These are phyloP conservation scores for Talaromyces sp. DNA, from an alignment of 2,329 filamentous ascomycete genomes.

Conservation along the genomic window DNA sequence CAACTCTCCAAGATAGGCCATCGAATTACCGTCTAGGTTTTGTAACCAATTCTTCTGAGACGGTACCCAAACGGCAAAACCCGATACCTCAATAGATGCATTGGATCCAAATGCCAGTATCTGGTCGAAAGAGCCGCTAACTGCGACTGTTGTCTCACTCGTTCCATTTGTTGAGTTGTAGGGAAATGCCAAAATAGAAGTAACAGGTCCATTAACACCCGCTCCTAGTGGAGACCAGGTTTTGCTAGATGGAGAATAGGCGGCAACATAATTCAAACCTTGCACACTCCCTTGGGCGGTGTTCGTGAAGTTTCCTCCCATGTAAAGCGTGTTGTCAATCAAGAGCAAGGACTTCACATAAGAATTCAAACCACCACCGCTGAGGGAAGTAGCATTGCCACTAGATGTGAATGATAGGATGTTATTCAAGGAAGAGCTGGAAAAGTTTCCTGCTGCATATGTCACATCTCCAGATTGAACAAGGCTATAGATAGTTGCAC, in stretches of 20 bases:
- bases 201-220: slow-evolving; percentile 78
- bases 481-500: slow-evolving; percentile 70
- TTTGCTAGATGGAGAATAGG: slow-evolving; percentile 67
- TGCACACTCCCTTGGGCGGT: slow-evolving; percentile 59
- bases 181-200: slow-evolving; percentile 68
- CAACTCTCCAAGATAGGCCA: slow-evolving; percentile 68
- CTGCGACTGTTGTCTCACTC: slow-evolving; percentile 69
- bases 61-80: slow-evolving; percentile 90
- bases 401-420: slow-evolving; percentile 67
- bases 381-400: slow-evolving; percentile 59
- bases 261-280: slow-evolving; percentile 72
- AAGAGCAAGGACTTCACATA: slow-evolving; percentile 69
- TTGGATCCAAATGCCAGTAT: slow-evolving; percentile 66
- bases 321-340: slow-evolving; percentile 66
- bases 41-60: slow-evolving; percentile 83
- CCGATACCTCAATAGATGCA: slow-evolving; percentile 59
- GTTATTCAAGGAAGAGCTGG: slow-evolving; percentile 64
- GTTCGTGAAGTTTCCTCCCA: slow-evolving; percentile 80
- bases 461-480: slow-evolving; percentile 60
- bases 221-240: slow-evolving; percentile 77
- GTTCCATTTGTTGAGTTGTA: slow-evolving; percentile 70
- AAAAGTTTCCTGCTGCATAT: slow-evolving; percentile 84
- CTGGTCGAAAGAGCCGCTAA: slow-evolving; percentile 75
- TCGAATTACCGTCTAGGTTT: slow-evolving; percentile 64
- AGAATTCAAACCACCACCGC: slow-evolving; percentile 74